Evolutionary conservation across 1,284 basidiomycete genomes (phyloP), one percentile per base, ranked within the genome.

Genomic region (Volvariella volvacea): DNA sequence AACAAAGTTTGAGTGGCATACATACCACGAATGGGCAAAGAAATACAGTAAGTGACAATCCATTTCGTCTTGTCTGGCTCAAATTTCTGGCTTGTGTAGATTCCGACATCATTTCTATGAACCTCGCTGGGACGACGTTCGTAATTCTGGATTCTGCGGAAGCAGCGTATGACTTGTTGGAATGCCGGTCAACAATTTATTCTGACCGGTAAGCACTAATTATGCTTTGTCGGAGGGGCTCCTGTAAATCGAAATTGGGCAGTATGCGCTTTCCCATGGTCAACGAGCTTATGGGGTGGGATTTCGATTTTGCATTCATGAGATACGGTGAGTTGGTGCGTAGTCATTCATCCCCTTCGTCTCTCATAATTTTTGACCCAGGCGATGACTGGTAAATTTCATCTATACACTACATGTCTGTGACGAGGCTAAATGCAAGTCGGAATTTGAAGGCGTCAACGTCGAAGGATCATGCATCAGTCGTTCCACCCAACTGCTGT

Each of bases 231-330:
- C n/a, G 7, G 10, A 14, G 25, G 38, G 25, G 10, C 16, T 45
- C 41, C 28, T 25, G 1, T 20, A n/a, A 2, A 7, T 22, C 15
- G 21, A 12, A 28, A 12, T 6, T 6, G 25, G 25, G 6, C 12
- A 28, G 25, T 12, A 28, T 28, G 25, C 25, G 25, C 12, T 46
- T 39, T 20, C 21, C 46, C 7, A 59, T 60, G 59, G 41, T 57
- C 22, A 47, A 51, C 36, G 53, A 55, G 25, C 43, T 57, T 54
- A 67, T 68, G 62, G 72, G 68, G 4, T 73, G 65, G 62, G 62
- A 65, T 10, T 73, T 63, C 64, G 60, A 59, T 28, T 62, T 72
- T 16, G 61, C 58, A 0, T 61, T 68, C 38, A 68, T 71, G 63
- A 10, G 10, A 2, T 49, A 49, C 22, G 47, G 47, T 45, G 30